A percentile compares a stretch with the other conserved stretches of the same genome.
Evolutionary conservation across 2,329 filamentous ascomycete genomes (phyloP).

Genomic region (Pestalotiopsis fici): DNA sequence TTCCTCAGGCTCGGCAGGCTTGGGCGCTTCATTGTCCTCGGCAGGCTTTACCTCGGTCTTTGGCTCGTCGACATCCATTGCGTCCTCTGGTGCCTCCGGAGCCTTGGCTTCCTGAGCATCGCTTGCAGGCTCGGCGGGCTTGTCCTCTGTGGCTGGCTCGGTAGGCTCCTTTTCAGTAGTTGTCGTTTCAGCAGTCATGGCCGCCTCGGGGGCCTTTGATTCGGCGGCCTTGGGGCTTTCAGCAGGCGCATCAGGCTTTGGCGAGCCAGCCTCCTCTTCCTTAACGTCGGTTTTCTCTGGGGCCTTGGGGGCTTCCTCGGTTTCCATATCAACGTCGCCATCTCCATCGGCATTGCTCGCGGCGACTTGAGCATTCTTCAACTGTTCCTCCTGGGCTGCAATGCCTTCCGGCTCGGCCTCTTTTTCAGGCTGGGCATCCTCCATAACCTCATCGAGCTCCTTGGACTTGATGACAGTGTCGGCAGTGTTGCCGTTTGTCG

Average conservation of each 20-base stretch:
- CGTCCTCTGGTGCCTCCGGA: not conserved
- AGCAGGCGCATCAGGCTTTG: not conserved
- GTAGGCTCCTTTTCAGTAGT: not conserved
- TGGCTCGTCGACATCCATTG: slow-evolving; percentile 9
- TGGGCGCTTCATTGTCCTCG: not conserved
- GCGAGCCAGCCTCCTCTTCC: slow-evolving; percentile 32
- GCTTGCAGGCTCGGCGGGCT: slow-evolving; percentile 3
- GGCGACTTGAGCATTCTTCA: slow-evolving; percentile 19
- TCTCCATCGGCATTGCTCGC: slow-evolving; percentile 35
- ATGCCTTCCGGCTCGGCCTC: slow-evolving; percentile 17
- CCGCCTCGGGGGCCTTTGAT: not conserved
- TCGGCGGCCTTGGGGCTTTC: not conserved
- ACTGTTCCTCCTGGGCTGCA: slow-evolving; percentile 23
- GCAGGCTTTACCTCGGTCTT: not conserved
- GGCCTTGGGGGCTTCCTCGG: slow-evolving; percentile 32
- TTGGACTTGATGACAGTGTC: slow-evolving; percentile 36
- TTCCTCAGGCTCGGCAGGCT: not conserved
- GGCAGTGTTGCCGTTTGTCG: slow-evolving; percentile 31
- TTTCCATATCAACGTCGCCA: slow-evolving; percentile 49
- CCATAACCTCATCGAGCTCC: slow-evolving; percentile 41
- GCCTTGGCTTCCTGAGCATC: not conserved
- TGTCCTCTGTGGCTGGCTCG: not conserved
- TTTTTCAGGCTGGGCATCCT: slow-evolving; percentile 23
- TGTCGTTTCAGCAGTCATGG: not conserved
- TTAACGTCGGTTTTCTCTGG: slow-evolving; percentile 30